Evolutionary conservation across 2,329 filamentous ascomycete species (phyloP).

Genomic region (Aspergillus sojae): DNA sequence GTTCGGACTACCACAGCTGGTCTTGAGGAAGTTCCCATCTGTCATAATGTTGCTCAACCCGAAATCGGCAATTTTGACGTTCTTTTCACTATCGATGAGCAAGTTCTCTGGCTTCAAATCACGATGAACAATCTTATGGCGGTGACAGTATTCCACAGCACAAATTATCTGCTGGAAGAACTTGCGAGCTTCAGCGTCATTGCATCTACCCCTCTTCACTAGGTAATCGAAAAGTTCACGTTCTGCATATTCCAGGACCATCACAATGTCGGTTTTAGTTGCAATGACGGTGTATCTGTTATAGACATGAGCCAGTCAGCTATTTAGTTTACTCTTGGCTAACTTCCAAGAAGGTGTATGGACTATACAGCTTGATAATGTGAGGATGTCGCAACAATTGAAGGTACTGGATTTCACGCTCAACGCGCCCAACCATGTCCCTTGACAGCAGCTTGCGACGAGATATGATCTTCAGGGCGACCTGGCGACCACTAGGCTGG

Average conservation of each 20-base stretch:
- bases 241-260: slow-evolving; percentile 97
- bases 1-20: slow-evolving; percentile 96
- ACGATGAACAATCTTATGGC: slow-evolving; percentile 97
- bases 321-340: slow-evolving; percentile 1
- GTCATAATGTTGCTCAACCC: slow-evolving; percentile 99
- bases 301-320: slow-evolving; percentile 19
- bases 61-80: slow-evolving; percentile 99
- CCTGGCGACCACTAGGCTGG: slow-evolving; percentile 87
- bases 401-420: slow-evolving; percentile 97
- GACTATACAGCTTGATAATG: slow-evolving; percentile 90
- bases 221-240: slow-evolving; percentile 98
- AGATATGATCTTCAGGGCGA: slow-evolving; percentile 96
- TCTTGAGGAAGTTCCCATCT: slow-evolving; percentile 98
- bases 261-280: slow-evolving; percentile 90
- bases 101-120: slow-evolving; percentile 98
- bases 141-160: slow-evolving; percentile 97
- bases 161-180: slow-evolving; percentile 99
- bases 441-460: slow-evolving; percentile 93
- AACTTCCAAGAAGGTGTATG: background rate
- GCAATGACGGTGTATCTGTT: slow-evolving; percentile 92
- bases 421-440: slow-evolving; percentile 96
- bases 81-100: slow-evolving; percentile 89
- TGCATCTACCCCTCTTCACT: slow-evolving; percentile 88
- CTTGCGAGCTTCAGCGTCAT: slow-evolving; percentile 87
- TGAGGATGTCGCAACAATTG: slow-evolving; percentile 94